A percentile compares a stretch with the other conserved stretches of the same genome.
phyloP scores from a whole-genome alignment of 2,329 filamentous ascomycete genomes.

The Raffaelea arxii region DNA sequence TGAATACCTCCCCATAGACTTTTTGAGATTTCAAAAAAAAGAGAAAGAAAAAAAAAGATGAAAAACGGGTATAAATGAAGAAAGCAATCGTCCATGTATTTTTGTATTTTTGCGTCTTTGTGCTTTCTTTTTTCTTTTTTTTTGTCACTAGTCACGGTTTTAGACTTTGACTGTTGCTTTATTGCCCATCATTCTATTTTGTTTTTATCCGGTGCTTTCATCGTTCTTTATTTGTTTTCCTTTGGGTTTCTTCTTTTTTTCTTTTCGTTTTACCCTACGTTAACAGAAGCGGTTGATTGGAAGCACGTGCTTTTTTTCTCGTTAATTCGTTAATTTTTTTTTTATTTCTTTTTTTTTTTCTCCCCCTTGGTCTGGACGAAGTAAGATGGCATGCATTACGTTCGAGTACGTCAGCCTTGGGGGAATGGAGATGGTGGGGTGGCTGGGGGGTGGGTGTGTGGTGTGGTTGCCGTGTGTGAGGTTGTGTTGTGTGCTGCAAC shows the following conservation, averaged over 20 bases:
- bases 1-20: slow-evolving; percentile 57
- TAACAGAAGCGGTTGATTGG: no score
- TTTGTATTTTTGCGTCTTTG: neutral
- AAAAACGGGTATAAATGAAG: slow-evolving; percentile 25
- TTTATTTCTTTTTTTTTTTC: no score
- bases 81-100: slow-evolving; percentile 43
- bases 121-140: neutral
- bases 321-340: no score
- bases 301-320: no score
- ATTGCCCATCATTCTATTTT: neutral
- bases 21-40: slow-evolving; percentile 13
- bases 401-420: no score
- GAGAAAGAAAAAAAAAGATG: slow-evolving; percentile 4
- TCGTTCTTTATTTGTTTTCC: neutral
- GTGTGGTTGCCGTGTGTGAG: no score
- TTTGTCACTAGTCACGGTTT: neutral
- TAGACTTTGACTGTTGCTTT: neutral
- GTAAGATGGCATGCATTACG: no score
- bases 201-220: neutral
- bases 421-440: no score
- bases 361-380: no score
- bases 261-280: no score
- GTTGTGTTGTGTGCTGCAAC: no score
- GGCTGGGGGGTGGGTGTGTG: no score
- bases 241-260: neutral